Percentiles rank a stretch among this genome's conserved stretches.
phyloP scores from a whole-genome alignment of 345 rosid genomes.

The Durio zibethinus region DNA sequence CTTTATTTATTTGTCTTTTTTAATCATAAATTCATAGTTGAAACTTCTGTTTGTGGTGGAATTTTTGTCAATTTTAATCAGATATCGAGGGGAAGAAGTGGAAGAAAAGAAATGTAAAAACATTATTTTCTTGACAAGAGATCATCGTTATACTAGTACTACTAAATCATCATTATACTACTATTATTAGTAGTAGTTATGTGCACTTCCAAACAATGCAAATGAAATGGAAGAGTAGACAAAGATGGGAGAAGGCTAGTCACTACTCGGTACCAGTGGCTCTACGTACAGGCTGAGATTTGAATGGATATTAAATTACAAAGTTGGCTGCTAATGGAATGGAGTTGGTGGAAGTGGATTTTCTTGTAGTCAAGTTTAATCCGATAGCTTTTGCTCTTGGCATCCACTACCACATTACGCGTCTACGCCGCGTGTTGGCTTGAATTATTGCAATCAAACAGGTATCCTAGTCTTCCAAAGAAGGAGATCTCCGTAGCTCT shows the following conservation, averaged over 20 bases:
- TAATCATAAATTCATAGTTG: not conserved
- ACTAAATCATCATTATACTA: too few species aligned
- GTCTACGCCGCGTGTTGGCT: not conserved
- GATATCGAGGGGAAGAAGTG: not conserved
- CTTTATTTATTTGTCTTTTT: too few species aligned
- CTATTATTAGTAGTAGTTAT: too few species aligned
- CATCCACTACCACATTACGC: not conserved
- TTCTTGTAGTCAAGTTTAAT: not conserved
- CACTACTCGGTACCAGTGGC: not conserved
- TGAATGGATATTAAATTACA: not conserved
- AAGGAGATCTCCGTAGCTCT: not conserved
- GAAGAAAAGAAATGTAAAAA: too few species aligned
- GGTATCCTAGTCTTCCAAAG: not conserved
- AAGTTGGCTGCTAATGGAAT: slow-evolving; percentile 1
- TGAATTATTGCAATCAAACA: not conserved
- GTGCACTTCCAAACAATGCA: too few species aligned
- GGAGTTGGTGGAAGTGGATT: not conserved
- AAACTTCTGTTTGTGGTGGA: not conserved
- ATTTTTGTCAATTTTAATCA: not conserved
- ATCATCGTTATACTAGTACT: too few species aligned
- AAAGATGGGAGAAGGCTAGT: too few species aligned
- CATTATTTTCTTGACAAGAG: too few species aligned
- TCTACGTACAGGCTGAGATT: not conserved
- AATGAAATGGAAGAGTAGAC: too few species aligned
- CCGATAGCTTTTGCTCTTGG: not conserved